These are phyloP conservation scores for Plasmodiophora brassicae DNA, from an alignment of 208 protist species.

Conservation along the genomic window DNA sequence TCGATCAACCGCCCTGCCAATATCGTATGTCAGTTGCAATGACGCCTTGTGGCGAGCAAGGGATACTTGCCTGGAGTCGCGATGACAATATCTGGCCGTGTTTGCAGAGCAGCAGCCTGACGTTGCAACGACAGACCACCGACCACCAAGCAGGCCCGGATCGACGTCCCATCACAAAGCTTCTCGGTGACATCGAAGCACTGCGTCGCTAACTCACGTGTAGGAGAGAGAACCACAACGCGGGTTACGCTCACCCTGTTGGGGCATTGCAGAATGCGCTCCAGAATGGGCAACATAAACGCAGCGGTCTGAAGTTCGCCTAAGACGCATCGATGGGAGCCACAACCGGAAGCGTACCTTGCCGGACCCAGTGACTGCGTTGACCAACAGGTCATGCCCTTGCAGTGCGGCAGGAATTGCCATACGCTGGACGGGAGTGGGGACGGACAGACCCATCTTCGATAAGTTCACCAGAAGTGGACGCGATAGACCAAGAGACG, in stretches of 20 bases:
- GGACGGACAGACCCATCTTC: slow-evolving; percentile 25
- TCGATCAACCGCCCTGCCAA: slow-evolving; percentile 39
- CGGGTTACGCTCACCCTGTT: neutral
- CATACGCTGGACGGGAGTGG: slow-evolving; percentile 48
- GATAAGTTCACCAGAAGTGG: slow-evolving; percentile 19
- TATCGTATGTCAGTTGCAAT: neutral
- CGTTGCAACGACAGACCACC: slow-evolving; percentile 33
- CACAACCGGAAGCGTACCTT: slow-evolving; percentile 18
- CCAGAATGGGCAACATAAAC: slow-evolving; percentile 49
- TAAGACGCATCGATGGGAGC: neutral
- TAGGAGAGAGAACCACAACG: slow-evolving; percentile 48
- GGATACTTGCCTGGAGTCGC: slow-evolving; percentile 46
- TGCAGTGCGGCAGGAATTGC: slow-evolving; percentile 43
- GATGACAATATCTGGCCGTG: slow-evolving; percentile 48
- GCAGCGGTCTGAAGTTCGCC: slow-evolving; percentile 31
- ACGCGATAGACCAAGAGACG: slow-evolving; percentile 23
- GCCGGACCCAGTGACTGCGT: slow-evolving; percentile 50
- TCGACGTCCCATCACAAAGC: slow-evolving; percentile 29
- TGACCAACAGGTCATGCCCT: slow-evolving; percentile 42
- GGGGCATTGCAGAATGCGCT: slow-evolving; percentile 34
- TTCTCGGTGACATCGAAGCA: slow-evolving; percentile 11
- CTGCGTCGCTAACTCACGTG: slow-evolving; percentile 49
- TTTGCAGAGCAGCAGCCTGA: slow-evolving; percentile 31
- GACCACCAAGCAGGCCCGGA: slow-evolving; percentile 33
- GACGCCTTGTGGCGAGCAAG: neutral